A percentile compares a stretch with the other conserved stretches of the same genome.
Evolutionary conservation across 768 basidiomycete genomes (phyloP).

Genomic region (Chalciporus sphaerocephalus): DNA sequence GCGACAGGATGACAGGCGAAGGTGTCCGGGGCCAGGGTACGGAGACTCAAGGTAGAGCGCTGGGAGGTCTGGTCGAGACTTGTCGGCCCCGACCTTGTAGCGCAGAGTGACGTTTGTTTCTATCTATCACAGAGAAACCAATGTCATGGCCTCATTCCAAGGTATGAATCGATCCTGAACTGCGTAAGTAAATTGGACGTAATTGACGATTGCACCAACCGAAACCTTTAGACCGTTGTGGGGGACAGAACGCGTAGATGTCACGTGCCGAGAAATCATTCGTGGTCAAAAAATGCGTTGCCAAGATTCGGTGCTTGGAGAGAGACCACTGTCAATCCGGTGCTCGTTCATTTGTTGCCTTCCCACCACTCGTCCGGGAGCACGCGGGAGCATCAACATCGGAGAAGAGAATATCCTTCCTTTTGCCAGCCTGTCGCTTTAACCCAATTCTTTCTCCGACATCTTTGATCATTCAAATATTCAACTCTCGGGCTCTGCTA

Average conservation of each 20-base stretch:
- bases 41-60: no score
- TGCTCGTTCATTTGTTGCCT: not conserved
- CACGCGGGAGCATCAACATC: constrained; percentile 1
- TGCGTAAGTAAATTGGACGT: no score
- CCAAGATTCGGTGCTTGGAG: not conserved
- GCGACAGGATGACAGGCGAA: no score
- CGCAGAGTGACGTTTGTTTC: no score
- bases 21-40: no score
- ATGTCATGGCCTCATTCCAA: no score
- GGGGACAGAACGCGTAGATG: not conserved
- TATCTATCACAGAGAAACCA: no score
- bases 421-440: not conserved
- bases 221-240: no score
- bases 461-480: not conserved
- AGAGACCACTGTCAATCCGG: constrained; percentile 3
- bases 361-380: not conserved
- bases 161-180: no score
- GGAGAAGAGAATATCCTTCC: not conserved
- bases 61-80: no score
- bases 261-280: constrained; percentile 25
- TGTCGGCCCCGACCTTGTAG: no score
- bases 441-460: not conserved
- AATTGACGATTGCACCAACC: no score
- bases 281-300: constrained; percentile 3
- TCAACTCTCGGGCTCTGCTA: not conserved